phyloP scores from a whole-genome alignment of 805 yeast species.

The Kodamaea laetipori region DNA sequence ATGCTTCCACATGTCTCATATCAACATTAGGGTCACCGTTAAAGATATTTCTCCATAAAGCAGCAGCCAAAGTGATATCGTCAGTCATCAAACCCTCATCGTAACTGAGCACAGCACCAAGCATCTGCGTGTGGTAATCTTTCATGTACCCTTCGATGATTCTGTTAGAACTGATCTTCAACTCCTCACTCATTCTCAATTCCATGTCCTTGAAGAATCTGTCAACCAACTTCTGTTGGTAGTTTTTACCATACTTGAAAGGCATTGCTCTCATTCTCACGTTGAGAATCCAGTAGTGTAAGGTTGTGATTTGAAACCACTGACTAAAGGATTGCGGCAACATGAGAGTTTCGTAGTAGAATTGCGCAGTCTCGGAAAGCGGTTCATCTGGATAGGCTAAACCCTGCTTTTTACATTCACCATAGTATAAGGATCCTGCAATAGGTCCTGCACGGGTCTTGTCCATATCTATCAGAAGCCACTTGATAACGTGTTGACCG shows the following conservation, averaged over 20 bases:
- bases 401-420: constrained; percentile 84
- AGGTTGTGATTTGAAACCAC: constrained; percentile 89
- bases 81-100: constrained; percentile 88
- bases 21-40: constrained; percentile 82
- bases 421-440: constrained; percentile 86
- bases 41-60: constrained; percentile 89
- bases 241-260: constrained; percentile 79
- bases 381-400: constrained; percentile 74
- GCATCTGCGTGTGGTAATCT: constrained; percentile 85
- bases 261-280: constrained; percentile 98
- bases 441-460: constrained; percentile 89
- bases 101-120: constrained; percentile 86
- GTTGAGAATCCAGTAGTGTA: constrained; percentile 91
- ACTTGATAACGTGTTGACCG: constrained; percentile 64
- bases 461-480: constrained; percentile 86
- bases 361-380: constrained; percentile 69
- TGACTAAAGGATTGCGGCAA: constrained; percentile 89
- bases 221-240: constrained; percentile 90
- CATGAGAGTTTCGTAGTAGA: constrained; percentile 81
- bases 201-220: constrained; percentile 90
- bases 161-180: constrained; percentile 79
- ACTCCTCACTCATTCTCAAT: constrained; percentile 77
- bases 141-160: constrained; percentile 83
- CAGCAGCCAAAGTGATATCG: constrained; percentile 75
- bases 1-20: constrained; percentile 79